Evolutionary conservation across 1,284 basidiomycete species (phyloP).

Genomic region (Cystobasidium slooffiae): DNA sequence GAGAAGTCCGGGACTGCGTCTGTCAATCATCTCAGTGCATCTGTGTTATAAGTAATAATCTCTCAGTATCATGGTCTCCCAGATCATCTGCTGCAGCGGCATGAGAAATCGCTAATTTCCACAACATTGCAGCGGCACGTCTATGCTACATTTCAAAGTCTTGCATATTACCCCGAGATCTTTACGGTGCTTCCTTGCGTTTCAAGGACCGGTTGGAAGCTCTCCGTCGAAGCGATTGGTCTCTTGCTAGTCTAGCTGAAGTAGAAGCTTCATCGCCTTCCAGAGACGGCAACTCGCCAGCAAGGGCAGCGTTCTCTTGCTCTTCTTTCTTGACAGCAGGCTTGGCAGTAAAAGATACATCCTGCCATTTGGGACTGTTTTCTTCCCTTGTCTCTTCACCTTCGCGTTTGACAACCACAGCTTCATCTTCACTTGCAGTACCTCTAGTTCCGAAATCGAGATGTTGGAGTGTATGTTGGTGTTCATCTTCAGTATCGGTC

Average conservation of each 20-base stretch:
- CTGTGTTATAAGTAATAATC: too few relatives aligned
- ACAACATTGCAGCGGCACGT: too few relatives aligned
- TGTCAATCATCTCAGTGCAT: background rate
- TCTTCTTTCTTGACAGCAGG: constrained; percentile 3
- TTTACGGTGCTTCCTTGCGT: background rate
- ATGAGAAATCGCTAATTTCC: too few relatives aligned
- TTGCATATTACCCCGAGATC: background rate
- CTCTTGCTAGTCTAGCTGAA: constrained; percentile 9
- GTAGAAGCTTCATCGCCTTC: background rate
- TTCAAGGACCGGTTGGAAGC: constrained; percentile 14
- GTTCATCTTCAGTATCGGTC: constrained; percentile 3
- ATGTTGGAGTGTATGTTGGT: background rate
- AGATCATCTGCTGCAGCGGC: too few relatives aligned
- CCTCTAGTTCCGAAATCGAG: constrained; percentile 6
- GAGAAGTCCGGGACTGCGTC: background rate
- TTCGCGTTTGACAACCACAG: background rate
- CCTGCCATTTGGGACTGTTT: constrained; percentile 9
- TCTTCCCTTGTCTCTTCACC: background rate
- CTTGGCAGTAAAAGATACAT: background rate
- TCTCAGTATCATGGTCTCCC: too few relatives aligned
- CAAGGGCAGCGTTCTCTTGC: background rate
- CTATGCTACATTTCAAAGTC: background rate
- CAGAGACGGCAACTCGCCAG: background rate
- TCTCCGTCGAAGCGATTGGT: background rate
- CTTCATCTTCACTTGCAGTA: constrained; percentile 2